phyloP scores from a whole-genome alignment of 179 eudicot species.

The Drosera spatulata region DNA sequence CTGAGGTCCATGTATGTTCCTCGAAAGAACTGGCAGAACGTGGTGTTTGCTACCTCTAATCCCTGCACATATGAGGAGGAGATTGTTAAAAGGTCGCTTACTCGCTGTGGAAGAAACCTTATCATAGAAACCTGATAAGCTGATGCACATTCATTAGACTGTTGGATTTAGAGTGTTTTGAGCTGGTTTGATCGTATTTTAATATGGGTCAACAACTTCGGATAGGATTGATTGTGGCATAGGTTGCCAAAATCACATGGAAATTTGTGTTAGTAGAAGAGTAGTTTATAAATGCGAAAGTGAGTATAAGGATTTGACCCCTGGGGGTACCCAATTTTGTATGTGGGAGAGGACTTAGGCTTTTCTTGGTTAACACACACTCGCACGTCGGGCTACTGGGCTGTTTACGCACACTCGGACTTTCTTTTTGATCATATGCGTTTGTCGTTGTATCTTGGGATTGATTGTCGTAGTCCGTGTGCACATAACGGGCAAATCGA shows the following conservation, averaged over 20 bases:
- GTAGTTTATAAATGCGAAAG: too few species aligned
- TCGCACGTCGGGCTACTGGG: too few species aligned
- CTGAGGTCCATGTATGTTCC: constrained; percentile 23
- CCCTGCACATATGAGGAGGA: constrained; percentile 21
- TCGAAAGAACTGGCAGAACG: constrained; percentile 49
- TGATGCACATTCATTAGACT: background rate
- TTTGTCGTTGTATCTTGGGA: too few species aligned
- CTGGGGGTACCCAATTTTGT: too few species aligned
- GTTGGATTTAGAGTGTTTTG: constrained; percentile 69
- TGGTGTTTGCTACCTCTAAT: constrained; percentile 34
- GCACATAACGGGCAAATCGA: too few species aligned
- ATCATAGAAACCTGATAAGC: background rate
- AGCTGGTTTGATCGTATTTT: too few species aligned
- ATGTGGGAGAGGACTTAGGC: too few species aligned
- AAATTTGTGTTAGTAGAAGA: constrained; percentile 40
- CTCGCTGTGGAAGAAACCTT: too few species aligned
- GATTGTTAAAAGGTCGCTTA: background rate
- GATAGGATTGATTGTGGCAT: constrained; percentile 45
- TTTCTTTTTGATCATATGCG: constrained; percentile 55
- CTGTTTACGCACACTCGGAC: constrained; percentile 11
- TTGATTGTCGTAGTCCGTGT: too few species aligned
- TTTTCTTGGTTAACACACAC: too few species aligned
- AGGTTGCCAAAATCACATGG: constrained; percentile 49
- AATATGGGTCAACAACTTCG: too few species aligned
- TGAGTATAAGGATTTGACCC: too few species aligned